phyloP scores from a whole-genome alignment of 2,329 filamentous ascomycete genomes.

The Sporothrix curviconia region DNA sequence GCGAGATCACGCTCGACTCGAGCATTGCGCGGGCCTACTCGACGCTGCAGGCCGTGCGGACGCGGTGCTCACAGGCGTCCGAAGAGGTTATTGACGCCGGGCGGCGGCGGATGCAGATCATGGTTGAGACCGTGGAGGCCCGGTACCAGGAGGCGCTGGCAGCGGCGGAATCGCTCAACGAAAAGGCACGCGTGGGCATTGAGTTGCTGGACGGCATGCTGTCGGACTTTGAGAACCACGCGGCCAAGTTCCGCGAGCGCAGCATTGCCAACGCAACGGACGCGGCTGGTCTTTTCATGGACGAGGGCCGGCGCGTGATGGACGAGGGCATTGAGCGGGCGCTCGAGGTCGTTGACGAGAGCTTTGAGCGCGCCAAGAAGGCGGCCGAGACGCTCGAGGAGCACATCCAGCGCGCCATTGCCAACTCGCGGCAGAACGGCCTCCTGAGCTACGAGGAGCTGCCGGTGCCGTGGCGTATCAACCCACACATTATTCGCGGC shows the following conservation, averaged over 20 bases:
- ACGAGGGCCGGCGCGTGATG: slow-evolving; percentile 70
- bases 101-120: slow-evolving; percentile 72
- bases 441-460: slow-evolving; percentile 85
- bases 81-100: slow-evolving; percentile 86
- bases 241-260: slow-evolving; percentile 71
- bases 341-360: slow-evolving; percentile 70
- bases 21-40: slow-evolving; percentile 79
- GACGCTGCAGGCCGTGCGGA: slow-evolving; percentile 78
- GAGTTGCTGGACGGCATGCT: slow-evolving; percentile 80
- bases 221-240: slow-evolving; percentile 74
- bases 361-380: slow-evolving; percentile 72
- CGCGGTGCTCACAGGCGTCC: slow-evolving; percentile 82
- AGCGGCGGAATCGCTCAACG: slow-evolving; percentile 79
- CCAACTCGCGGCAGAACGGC: slow-evolving; percentile 68
- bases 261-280: slow-evolving; percentile 62
- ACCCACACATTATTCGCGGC: slow-evolving; percentile 83
- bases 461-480: slow-evolving; percentile 86
- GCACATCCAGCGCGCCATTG: slow-evolving; percentile 72
- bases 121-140: slow-evolving; percentile 86
- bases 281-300: slow-evolving; percentile 66
- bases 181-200: slow-evolving; percentile 84
- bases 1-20: slow-evolving; percentile 74
- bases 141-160: slow-evolving; percentile 81
- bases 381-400: slow-evolving; percentile 79
- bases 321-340: slow-evolving; percentile 73